Percentiles rank a stretch among this genome's conserved stretches.
Evolutionary conservation across 805 yeast species (phyloP).

Genomic region (Phaffomyces opuntiae): DNA sequence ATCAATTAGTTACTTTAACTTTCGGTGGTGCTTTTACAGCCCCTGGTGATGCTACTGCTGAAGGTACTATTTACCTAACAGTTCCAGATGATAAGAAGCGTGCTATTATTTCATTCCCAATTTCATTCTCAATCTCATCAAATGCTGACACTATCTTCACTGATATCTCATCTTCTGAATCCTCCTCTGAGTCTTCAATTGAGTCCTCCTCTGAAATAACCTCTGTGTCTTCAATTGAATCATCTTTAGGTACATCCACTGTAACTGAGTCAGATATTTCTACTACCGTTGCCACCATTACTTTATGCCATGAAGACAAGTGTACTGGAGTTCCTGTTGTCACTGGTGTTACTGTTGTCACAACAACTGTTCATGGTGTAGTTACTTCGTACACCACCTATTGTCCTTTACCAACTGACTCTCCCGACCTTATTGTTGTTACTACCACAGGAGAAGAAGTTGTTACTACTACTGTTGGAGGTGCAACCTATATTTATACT

Average conservation of each 20-base stretch:
- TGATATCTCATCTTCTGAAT: no score
- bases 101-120: background rate
- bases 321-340: background rate
- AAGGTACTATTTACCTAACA: background rate
- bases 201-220: no score
- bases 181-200: no score
- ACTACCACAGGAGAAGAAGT: background rate
- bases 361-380: background rate
- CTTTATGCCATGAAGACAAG: background rate
- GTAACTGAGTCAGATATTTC: background rate
- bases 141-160: background rate
- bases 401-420: conserved; percentile 2
- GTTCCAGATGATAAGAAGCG: background rate
- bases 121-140: background rate
- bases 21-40: background rate
- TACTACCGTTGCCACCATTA: background rate
- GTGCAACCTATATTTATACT: background rate
- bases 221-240: no score
- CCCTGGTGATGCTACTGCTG: background rate
- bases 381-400: conserved; percentile 3
- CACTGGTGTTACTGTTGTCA: conserved; percentile 1
- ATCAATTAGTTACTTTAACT: conserved; percentile 1
- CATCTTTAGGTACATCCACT: background rate
- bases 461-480: background rate
- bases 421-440: background rate